These are phyloP conservation scores for Trichosporon faecale DNA, from an alignment of 1,284 basidiomycete species.

Conservation along the genomic window DNA sequence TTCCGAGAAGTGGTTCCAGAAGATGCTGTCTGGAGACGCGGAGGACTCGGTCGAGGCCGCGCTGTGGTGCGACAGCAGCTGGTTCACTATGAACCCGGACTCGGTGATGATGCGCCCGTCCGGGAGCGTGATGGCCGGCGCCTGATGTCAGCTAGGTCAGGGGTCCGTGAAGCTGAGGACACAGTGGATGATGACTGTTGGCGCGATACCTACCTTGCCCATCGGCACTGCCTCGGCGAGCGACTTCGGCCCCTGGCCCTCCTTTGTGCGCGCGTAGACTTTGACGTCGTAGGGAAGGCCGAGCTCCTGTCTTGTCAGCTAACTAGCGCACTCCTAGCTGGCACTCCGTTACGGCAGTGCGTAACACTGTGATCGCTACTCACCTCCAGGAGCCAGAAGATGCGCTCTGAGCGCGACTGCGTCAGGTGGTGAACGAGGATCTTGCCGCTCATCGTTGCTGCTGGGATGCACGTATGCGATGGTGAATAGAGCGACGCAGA, in stretches of 20 bases:
- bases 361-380: conserved; percentile 18
- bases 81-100: conserved; percentile 39
- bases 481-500: background rate
- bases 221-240: conserved; percentile 27
- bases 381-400: conserved; percentile 36
- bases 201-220: conserved; percentile 31
- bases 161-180: too few species aligned
- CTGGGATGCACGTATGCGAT: background rate
- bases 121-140: conserved; percentile 34
- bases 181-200: too few species aligned
- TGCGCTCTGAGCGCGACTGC: conserved; percentile 40
- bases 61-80: conserved; percentile 24
- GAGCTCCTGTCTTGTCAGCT: conserved; percentile 29
- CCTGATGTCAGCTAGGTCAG: conserved; percentile 20
- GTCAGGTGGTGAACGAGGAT: conserved; percentile 46
- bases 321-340: background rate
- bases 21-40: conserved; percentile 28
- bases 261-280: conserved; percentile 35
- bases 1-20: conserved; percentile 44
- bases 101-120: conserved; percentile 37
- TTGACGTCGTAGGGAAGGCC: conserved; percentile 38
- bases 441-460: conserved; percentile 9
- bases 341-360: too few species aligned
- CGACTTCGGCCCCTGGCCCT: conserved; percentile 8
- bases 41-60: conserved; percentile 22